A percentile compares a stretch with the other conserved stretches of the same genome.
Conservation (phyloP, 2,329 filamentous ascomycete genomes). For the Podosphaera fusca region DNA sequence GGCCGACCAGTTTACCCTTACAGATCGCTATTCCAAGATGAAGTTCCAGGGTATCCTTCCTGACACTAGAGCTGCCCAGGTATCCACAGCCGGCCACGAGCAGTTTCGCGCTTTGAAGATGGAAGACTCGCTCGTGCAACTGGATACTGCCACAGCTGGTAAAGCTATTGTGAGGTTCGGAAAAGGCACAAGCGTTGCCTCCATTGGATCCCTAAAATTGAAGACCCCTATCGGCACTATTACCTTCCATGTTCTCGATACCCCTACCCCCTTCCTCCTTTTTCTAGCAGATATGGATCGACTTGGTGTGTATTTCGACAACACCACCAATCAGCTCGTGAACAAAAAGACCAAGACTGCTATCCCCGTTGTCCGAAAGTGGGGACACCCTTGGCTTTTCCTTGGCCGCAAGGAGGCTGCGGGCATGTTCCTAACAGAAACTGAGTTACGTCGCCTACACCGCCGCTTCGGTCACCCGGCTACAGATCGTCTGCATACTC, state of each 20-base stretch:
- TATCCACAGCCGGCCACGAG: neutral
- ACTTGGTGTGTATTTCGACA: neutral
- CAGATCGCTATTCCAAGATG: no score
- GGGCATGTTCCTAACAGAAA: neutral
- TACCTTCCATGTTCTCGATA: neutral
- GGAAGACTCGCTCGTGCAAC: neutral
- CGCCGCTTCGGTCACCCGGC: neutral
- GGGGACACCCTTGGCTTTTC: neutral
- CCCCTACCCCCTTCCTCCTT: no score
- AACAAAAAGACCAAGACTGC: neutral
- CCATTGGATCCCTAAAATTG: neutral
- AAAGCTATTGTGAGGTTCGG: neutral
- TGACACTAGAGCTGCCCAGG: neutral
- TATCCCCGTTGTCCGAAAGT: neutral
- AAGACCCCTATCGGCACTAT: neutral
- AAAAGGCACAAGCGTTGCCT: neutral
- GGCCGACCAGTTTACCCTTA: no score
- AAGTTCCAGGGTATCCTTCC: no score
- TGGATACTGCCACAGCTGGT: neutral
- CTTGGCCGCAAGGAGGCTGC: neutral
- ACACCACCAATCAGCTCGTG: neutral
- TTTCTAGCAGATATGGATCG: no score
- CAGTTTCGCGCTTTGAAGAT: neutral
- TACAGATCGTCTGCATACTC: neutral
- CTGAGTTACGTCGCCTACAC: neutral